These are phyloP conservation scores for Rhododendron williamsianum DNA, from an alignment of 148 eudicot genomes.

Conservation along the genomic window DNA sequence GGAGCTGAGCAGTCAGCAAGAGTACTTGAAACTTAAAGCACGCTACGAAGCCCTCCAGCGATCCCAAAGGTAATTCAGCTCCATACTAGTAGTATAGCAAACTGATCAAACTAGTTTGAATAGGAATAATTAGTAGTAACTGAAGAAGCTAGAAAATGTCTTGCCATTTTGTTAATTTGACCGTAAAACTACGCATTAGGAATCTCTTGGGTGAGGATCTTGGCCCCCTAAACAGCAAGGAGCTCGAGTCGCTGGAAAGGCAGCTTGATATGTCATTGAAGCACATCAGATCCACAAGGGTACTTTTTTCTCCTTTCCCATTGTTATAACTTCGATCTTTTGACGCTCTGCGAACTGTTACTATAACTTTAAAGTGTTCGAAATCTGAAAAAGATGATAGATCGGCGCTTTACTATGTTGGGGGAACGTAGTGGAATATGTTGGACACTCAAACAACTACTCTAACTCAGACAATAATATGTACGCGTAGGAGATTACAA, in stretches of 20 bases:
- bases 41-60: constrained; percentile 67
- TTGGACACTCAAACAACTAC: too few species aligned
- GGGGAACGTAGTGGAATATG: too few species aligned
- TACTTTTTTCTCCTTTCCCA: constrained; percentile 16
- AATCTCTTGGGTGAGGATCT: constrained; percentile 94
- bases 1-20: constrained; percentile 88
- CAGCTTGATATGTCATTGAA: constrained; percentile 86
- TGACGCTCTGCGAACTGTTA: background rate
- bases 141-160: background rate
- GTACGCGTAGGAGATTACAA: too few species aligned
- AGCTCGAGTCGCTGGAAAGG: constrained; percentile 87
- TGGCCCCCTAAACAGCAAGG: constrained; percentile 82
- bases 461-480: too few species aligned
- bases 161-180: background rate
- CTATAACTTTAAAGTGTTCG: too few species aligned
- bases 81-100: background rate
- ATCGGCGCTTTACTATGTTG: too few species aligned
- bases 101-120: background rate
- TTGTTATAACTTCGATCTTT: background rate
- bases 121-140: background rate
- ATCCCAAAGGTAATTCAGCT: constrained; percentile 48
- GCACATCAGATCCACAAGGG: constrained; percentile 85
- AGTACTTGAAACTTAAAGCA: constrained; percentile 79
- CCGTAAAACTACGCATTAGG: constrained; percentile 27
- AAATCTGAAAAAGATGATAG: too few species aligned